Conservation (phyloP, 345 rosid genomes). For the Fremontodendron californicum region DNA sequence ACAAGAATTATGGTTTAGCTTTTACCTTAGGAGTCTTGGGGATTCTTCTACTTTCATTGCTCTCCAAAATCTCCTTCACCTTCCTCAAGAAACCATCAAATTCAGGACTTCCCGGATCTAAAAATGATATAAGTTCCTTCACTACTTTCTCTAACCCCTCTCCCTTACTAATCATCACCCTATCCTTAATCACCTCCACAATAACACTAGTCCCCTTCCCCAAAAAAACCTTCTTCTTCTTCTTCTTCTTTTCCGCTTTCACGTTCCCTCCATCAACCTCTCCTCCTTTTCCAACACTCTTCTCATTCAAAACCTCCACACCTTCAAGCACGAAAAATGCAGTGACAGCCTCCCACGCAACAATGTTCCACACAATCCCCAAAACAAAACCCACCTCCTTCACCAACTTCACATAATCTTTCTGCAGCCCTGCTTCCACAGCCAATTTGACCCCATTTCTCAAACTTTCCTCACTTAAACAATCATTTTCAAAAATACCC, state of each 20-base stretch:
- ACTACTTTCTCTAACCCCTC: conserved; percentile 40
- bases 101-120: conserved; percentile 43
- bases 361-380: conserved; percentile 56
- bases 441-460: conserved; percentile 30
- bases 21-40: conserved; percentile 94
- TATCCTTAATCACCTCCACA: conserved; percentile 64
- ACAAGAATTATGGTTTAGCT: not conserved
- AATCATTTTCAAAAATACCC: conserved; percentile 27
- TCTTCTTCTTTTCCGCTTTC: conserved; percentile 52
- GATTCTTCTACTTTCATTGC: conserved; percentile 83
- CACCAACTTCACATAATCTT: conserved; percentile 46
- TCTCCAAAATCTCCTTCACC: conserved; percentile 75
- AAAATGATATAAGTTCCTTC: conserved; percentile 37
- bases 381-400: conserved; percentile 43
- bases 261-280: conserved; percentile 38
- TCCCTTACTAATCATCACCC: conserved; percentile 35
- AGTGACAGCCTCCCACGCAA: conserved; percentile 70
- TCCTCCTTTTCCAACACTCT: conserved; percentile 21
- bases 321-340: conserved; percentile 67
- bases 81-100: conserved; percentile 49
- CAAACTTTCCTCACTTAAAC: conserved; percentile 23
- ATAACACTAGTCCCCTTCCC: conserved; percentile 72
- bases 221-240: conserved; percentile 56
- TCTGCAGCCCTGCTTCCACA: conserved; percentile 28
- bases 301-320: conserved; percentile 35